Evolutionary conservation across 192 early-diverging fungal genomes (phyloP).

Genomic region (Funneliformis geosporum): DNA sequence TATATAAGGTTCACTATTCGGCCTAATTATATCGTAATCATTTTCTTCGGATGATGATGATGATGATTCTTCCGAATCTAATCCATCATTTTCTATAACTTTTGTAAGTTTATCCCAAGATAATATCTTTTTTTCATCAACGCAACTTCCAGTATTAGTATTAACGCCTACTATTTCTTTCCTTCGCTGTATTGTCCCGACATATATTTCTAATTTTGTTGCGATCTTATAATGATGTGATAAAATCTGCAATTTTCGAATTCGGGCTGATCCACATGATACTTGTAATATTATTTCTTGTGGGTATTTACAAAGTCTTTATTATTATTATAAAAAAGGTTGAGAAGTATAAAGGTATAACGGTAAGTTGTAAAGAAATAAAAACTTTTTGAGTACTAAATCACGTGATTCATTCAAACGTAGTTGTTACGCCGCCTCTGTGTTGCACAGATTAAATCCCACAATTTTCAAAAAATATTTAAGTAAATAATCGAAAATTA

Average conservation of each 20-base stretch:
- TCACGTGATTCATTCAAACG: too few relatives aligned
- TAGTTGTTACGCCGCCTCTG: too few relatives aligned
- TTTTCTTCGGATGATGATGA: background rate
- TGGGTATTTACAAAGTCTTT: constrained; percentile 70
- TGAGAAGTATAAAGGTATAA: background rate
- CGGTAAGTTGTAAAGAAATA: too few relatives aligned
- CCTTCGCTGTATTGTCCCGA: constrained; percentile 49
- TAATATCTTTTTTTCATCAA: constrained; percentile 12
- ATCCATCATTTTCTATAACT: constrained; percentile 24
- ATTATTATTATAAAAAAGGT: background rate
- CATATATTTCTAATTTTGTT: constrained; percentile 67
- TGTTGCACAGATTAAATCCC: background rate
- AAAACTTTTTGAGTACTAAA: too few relatives aligned
- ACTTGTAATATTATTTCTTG: constrained; percentile 68
- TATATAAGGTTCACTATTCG: constrained; percentile 37
- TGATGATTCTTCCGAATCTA: background rate
- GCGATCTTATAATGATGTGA: constrained; percentile 82
- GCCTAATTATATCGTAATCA: constrained; percentile 16
- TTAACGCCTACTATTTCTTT: constrained; percentile 16
- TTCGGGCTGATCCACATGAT: constrained; percentile 51
- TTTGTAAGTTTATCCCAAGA: constrained; percentile 31
- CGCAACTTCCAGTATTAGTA: constrained; percentile 3
- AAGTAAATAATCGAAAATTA: constrained; percentile 14
- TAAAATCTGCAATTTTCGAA: constrained; percentile 69
- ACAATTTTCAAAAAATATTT: background rate